Evolutionary conservation across 2,329 filamentous ascomycete species (phyloP), one percentile per base, ranked within the genome.

Genomic region (Graphilbum sp.): DNA sequence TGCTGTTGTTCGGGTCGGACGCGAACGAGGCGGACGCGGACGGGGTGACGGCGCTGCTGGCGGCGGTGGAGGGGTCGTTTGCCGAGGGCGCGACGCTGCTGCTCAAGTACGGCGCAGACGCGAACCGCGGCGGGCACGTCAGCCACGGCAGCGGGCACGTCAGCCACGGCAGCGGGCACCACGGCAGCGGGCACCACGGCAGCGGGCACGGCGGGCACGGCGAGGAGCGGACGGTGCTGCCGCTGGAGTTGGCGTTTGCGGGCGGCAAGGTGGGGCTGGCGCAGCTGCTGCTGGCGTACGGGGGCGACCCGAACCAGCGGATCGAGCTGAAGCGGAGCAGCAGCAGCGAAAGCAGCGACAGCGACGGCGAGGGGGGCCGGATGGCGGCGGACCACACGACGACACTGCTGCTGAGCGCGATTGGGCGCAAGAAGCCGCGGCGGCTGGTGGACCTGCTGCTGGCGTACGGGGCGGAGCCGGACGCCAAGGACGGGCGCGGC

Each of bases 71-170:
- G 46, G 63, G 62, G 42, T 63, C 61, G 0, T 73, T 70, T 49
- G 50, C 69, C 31, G 67, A 70, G 18, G 72, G 66, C 3, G 71
- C 73, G 0, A 66, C 67, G 23, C 56, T 69, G 36, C 62, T 81
- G 5, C 61, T 77, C 45, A 76, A 78, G 54, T 79, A 80, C 43
- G 72, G 74, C 11, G 71, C 70, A 15, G 70, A 72, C 49, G 64
- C 66, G 10, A 73, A 73, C 48, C 57, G 69, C 34, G 53, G 36
- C 12, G 58, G 62, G 21, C 21, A 5, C 6, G 21, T 6, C 21
- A 24, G 21, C 21, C 5, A 24, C 21, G 21, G 21, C 21, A 24
- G 21, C 21, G 11, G 5, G 6, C 6, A 24, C 21, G 21, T 6
- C 21, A 11, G 11, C 6, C 15, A n/a, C 27, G 6, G 8, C 27